Evolutionary conservation across 163 green algal genomes (phyloP).

Genomic region (Chlamydomonas reinhardtii): DNA sequence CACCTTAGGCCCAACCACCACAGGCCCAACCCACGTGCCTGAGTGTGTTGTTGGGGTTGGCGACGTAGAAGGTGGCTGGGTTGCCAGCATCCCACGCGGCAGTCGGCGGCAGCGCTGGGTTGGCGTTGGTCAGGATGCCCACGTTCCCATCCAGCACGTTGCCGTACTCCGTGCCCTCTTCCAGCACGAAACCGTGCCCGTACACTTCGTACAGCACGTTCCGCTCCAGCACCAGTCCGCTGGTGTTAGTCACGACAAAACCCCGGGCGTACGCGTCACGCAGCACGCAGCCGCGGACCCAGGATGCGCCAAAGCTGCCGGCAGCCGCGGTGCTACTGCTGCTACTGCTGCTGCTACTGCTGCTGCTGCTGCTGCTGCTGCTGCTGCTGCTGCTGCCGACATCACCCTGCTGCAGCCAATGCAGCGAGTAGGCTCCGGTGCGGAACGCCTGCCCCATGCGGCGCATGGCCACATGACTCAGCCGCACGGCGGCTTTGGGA

Average conservation of each 20-base stretch:
- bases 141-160: constrained; percentile 72
- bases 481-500: constrained; percentile 21
- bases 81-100: constrained; percentile 67
- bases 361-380: constrained; percentile 23
- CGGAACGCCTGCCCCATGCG: constrained; percentile 54
- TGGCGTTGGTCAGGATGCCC: constrained; percentile 64
- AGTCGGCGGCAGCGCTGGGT: constrained; percentile 35
- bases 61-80: constrained; percentile 76
- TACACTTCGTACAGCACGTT: constrained; percentile 70
- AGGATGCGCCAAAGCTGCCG: constrained; percentile 48
- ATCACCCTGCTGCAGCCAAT: constrained; percentile 73
- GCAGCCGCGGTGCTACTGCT: constrained; percentile 42
- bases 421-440: constrained; percentile 72
- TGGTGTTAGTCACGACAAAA: constrained; percentile 31
- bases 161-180: constrained; percentile 75
- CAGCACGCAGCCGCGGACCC: constrained; percentile 64
- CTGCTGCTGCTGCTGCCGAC: constrained; percentile 7
- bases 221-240: constrained; percentile 19
- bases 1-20: too few species aligned
- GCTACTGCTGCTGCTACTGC: constrained; percentile 29
- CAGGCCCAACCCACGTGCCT: too few species aligned
- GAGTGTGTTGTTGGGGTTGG: constrained; percentile 72
- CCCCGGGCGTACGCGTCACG: constrained; percentile 67
- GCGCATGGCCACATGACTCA: constrained; percentile 56
- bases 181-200: constrained; percentile 74